phyloP scores from a whole-genome alignment of 2,329 filamentous ascomycete species.

The Aspergillus neotritici region DNA sequence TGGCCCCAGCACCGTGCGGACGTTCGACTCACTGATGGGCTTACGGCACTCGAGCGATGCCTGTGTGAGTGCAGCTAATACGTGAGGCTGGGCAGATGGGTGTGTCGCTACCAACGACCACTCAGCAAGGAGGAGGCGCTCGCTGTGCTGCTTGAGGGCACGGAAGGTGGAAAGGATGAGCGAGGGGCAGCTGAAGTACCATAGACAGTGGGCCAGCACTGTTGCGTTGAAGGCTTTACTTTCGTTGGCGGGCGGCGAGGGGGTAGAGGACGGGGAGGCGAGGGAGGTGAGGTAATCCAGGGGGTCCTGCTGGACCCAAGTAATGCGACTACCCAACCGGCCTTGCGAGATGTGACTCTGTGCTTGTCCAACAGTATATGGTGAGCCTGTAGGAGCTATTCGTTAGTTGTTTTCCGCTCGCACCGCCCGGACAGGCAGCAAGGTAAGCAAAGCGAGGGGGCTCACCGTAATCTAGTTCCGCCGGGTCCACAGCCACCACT shows the following conservation, averaged over 20 bases:
- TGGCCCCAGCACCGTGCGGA: constrained; percentile 45
- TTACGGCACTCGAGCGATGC: constrained; percentile 36
- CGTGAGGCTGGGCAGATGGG: constrained; percentile 42
- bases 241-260: too few species aligned
- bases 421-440: too few species aligned
- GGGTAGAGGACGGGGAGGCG: constrained; percentile 3
- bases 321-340: constrained; percentile 9
- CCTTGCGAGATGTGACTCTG: constrained; percentile 9
- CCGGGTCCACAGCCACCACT: too few species aligned
- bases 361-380: constrained; percentile 13
- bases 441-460: not conserved
- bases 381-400: constrained; percentile 7
- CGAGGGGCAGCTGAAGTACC: constrained; percentile 47
- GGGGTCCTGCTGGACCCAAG: constrained; percentile 9
- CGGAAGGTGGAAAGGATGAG: constrained; percentile 35
- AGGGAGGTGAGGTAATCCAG: constrained; percentile 22
- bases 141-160: constrained; percentile 28
- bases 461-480: constrained; percentile 43
- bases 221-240: constrained; percentile 30
- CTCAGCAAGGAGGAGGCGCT: constrained; percentile 42
- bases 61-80: constrained; percentile 47
- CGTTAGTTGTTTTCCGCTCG: not conserved
- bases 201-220: constrained; percentile 43
- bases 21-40: constrained; percentile 38
- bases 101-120: constrained; percentile 41